phyloP scores from a whole-genome alignment of 768 basidiomycete genomes.

The Lactarius vividus region DNA sequence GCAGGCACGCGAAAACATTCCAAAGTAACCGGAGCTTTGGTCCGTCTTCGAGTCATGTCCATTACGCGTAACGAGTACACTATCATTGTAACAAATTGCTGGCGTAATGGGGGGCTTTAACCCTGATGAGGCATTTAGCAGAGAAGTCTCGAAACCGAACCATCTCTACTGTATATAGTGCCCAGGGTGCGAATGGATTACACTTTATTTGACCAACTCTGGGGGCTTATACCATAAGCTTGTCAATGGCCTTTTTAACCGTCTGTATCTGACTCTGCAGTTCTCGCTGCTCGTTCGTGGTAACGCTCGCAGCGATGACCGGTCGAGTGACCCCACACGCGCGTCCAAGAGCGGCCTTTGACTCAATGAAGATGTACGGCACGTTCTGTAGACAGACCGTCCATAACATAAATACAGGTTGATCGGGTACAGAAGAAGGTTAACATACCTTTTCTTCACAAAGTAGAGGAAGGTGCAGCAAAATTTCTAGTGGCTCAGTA shows the following conservation, averaged over 20 bases:
- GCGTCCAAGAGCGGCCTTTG: conserved; percentile 92
- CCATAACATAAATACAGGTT: neutral
- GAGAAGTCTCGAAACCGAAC: neutral
- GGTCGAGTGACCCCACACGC: conserved; percentile 95
- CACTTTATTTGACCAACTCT: conserved; percentile 2
- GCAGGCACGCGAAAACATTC: conserved; percentile 88
- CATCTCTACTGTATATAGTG: neutral
- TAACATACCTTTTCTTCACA: conserved; percentile 93
- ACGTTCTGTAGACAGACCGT: conserved; percentile 66
- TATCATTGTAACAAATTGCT: conserved; percentile 17
- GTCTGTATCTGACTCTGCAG: conserved; percentile 84
- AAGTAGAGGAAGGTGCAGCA: conserved; percentile 93
- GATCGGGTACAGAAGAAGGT: neutral
- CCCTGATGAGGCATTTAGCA: neutral
- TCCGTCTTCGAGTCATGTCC: conserved; percentile 20
- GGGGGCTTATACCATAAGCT: conserved; percentile 45
- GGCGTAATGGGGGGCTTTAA: conserved; percentile 16
- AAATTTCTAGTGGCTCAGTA: conserved; percentile 96
- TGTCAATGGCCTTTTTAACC: conserved; percentile 82
- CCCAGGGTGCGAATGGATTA: neutral
- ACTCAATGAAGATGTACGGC: conserved; percentile 92
- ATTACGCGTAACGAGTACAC: conserved; percentile 16
- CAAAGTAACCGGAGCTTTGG: conserved; percentile 52
- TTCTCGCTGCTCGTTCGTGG: conserved; percentile 94
- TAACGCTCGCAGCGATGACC: conserved; percentile 93